Conservation (phyloP, 2,329 filamentous ascomycete species). For the Ophiognomonia clavigignenti-juglandacearum region DNA sequence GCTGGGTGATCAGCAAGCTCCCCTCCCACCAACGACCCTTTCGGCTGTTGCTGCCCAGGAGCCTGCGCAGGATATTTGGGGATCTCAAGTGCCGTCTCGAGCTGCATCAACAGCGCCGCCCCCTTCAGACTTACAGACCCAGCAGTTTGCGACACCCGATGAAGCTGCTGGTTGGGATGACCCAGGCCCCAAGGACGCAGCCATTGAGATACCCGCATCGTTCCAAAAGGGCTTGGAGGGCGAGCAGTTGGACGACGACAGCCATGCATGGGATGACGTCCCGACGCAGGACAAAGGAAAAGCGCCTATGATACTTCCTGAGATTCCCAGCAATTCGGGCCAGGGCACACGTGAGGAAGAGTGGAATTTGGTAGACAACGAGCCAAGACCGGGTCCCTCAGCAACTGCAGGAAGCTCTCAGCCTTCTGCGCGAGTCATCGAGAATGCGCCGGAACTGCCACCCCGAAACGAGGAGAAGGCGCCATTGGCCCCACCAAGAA, state of each 20-base stretch:
- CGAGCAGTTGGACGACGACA: constrained; percentile 33
- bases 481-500: constrained; percentile 31
- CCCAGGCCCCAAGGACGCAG: constrained; percentile 3
- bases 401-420: constrained; percentile 35
- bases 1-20: constrained; percentile 24
- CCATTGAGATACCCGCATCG: constrained; percentile 9
- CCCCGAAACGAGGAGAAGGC: constrained; percentile 15
- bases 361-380: constrained; percentile 48
- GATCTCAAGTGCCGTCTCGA: constrained; percentile 25
- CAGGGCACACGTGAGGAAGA: constrained; percentile 28
- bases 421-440: constrained; percentile 28
- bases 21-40: constrained; percentile 22
- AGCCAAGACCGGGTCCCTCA: constrained; percentile 26
- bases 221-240: constrained; percentile 20
- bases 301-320: constrained; percentile 22
- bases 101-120: constrained; percentile 26
- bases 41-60: constrained; percentile 26
- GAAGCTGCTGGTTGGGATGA: constrained; percentile 38
- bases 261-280: constrained; percentile 47
- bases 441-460: constrained; percentile 17
- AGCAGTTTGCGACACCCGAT: constrained; percentile 33
- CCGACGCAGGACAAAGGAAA: constrained; percentile 38
- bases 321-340: constrained; percentile 12
- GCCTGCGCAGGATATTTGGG: constrained; percentile 31
- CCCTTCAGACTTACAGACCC: constrained; percentile 26